These are phyloP conservation scores for Umbelopsis sp. DNA, from an alignment of 192 early-diverging fungal genomes.

Conservation along the genomic window DNA sequence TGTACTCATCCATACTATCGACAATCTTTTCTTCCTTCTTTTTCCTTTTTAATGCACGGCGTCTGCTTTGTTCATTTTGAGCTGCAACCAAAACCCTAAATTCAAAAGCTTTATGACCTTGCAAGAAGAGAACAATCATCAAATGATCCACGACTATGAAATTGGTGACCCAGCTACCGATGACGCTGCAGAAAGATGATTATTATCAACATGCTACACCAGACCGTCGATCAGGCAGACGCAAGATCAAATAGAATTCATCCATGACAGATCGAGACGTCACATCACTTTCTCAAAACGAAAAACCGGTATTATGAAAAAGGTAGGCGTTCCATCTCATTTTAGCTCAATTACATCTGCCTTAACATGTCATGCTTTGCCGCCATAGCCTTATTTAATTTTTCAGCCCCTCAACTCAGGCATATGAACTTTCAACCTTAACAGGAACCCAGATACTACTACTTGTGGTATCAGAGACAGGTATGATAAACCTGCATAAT, in stretches of 20 bases:
- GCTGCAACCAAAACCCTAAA: too few relatives aligned
- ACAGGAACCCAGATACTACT: constrained; percentile 94
- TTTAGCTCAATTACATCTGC: not conserved
- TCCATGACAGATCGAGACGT: constrained; percentile 86
- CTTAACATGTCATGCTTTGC: too few relatives aligned
- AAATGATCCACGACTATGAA: not conserved
- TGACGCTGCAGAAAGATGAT: not conserved
- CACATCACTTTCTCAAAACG: constrained; percentile 94
- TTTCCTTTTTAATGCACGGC: not conserved
- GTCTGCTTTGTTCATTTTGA: not conserved
- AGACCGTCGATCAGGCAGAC: constrained; percentile 62
- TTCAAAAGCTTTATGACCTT: too few relatives aligned
- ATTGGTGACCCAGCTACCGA: not conserved
- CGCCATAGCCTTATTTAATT: not conserved
- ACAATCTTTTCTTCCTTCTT: not conserved
- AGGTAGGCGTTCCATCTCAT: constrained; percentile 48
- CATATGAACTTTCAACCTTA: constrained; percentile 88
- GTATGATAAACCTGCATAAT: constrained; percentile 22
- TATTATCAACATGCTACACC: not conserved
- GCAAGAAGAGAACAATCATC: not conserved
- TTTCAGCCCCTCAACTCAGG: constrained; percentile 45
- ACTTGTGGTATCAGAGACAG: constrained; percentile 91
- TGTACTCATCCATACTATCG: too few relatives aligned
- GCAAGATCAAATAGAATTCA: constrained; percentile 97
- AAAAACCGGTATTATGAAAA: constrained; percentile 97